Conservation (phyloP, 2,329 filamentous ascomycete genomes). For the Colletotrichum tanaceti region DNA sequence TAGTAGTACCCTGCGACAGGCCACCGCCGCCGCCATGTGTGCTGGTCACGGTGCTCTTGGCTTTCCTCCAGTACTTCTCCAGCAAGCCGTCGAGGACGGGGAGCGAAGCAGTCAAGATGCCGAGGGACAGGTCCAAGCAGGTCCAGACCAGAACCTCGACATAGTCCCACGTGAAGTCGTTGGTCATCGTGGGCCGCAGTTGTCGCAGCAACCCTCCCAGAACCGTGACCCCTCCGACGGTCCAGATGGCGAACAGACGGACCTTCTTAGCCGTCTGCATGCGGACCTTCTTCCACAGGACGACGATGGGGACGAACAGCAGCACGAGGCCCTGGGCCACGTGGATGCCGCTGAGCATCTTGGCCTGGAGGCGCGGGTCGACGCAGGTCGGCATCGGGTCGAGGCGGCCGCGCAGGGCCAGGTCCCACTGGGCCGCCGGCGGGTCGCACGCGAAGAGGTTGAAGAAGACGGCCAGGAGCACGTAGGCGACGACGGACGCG, state of each 20-base stretch:
- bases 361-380: constrained; percentile 40
- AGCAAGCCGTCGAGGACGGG: constrained; percentile 47
- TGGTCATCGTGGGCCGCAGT: constrained; percentile 41
- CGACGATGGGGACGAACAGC: constrained; percentile 49
- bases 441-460: constrained; percentile 47
- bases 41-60: constrained; percentile 1
- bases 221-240: constrained; percentile 47
- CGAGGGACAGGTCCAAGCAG: constrained; percentile 49
- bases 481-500: constrained; percentile 45
- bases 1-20: not conserved
- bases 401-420: constrained; percentile 43
- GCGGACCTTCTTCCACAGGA: constrained; percentile 50
- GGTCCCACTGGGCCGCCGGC: constrained; percentile 45
- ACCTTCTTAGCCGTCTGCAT: constrained; percentile 48
- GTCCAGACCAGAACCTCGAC: constrained; percentile 47
- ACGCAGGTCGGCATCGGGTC: constrained; percentile 43
- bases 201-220: constrained; percentile 48
- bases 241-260: constrained; percentile 49
- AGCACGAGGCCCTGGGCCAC: constrained; percentile 50
- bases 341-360: constrained; percentile 48
- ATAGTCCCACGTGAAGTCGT: constrained; percentile 45
- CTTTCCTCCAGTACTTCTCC: constrained; percentile 19
- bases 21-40: not conserved
- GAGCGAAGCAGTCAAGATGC: constrained; percentile 49
- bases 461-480: constrained; percentile 48